Base-by-base conservation (phyloP, 2,329 filamentous ascomycete species). In the Colletotrichum theobromicola region DNA sequence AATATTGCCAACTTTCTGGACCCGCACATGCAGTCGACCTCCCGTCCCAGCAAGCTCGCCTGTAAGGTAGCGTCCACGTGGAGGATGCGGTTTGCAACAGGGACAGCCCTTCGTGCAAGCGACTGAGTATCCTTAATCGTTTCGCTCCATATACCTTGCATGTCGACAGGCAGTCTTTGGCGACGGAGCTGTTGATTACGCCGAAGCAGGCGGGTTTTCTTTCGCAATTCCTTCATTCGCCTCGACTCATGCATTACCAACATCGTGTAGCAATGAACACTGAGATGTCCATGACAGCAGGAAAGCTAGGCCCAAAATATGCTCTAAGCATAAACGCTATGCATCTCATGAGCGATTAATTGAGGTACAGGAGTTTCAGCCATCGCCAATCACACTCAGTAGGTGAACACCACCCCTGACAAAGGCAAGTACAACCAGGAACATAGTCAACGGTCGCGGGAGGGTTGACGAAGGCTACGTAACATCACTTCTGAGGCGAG, bases 21-120 rank as follows among this genome's bases (percentile, higher is more conserved):
- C 7, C 42, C 63, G n/a, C 42, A 35, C 0, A 53, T 24, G 5
- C n/a, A 66, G 13, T 53, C 28, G 2, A 55, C 8, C 13, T 55
- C 7, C 4, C 21, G 15, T 2, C 5, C 63, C 28, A 35, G 18
- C 0, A 75, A 21, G 21, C 77, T 73, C 32, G 77, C 77, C 24
- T 78, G 67, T 8, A 79, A 69, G 10, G n/a, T 18, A 4, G 9
- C 9, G 77, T 78, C 77, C 77, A 78, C 34, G 77, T 75, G 42
- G 4, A 46, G 10, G n/a, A 4, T 6, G 42, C 42, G n/a, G 42
- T 7, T 46, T n/a, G n/a, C 42, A 13, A 21, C 42, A 4, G 18
- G 42, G n/a, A 2, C 42, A 21, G 21, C n/a, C n/a, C 10, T 9
- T 9, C 12, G 3, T 50, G 5, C 4, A 21, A 10, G n/a, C 3